Percentiles rank a stretch among this genome's conserved stretches.
phyloP scores from a whole-genome alignment of 108 stramenopile species.

The Cylindrotheca closterium region DNA sequence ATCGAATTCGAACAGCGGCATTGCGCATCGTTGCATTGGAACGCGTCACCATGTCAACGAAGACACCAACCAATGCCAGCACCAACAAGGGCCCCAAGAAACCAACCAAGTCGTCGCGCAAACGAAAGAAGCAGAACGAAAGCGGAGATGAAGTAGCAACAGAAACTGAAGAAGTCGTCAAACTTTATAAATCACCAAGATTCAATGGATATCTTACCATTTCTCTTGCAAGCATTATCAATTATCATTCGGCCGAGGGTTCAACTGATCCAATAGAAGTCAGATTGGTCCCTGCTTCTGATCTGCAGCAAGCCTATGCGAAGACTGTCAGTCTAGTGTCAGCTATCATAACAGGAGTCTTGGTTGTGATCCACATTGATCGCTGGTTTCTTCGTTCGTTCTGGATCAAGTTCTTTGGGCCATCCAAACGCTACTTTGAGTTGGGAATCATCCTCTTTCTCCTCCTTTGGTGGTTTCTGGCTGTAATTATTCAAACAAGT shows the following conservation, averaged over 20 bases:
- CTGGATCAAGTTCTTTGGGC: slow-evolving; percentile 30
- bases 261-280: slow-evolving; percentile 19
- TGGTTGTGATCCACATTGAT: slow-evolving; percentile 50
- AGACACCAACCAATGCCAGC: too few species aligned
- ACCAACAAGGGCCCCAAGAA: too few species aligned
- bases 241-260: slow-evolving; percentile 38
- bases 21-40: too few species aligned
- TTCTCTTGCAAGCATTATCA: slow-evolving; percentile 48
- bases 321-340: slow-evolving; percentile 41
- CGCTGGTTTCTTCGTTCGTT: slow-evolving; percentile 23
- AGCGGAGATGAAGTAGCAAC: background rate
- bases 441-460: slow-evolving; percentile 40
- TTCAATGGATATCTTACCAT: slow-evolving; percentile 74
- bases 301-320: slow-evolving; percentile 40
- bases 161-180: background rate
- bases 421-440: slow-evolving; percentile 43
- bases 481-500: slow-evolving; percentile 59
- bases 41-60: too few species aligned
- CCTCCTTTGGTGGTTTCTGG: slow-evolving; percentile 67
- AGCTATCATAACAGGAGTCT: slow-evolving; percentile 30
- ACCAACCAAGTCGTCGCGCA: background rate
- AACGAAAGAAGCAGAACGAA: background rate
- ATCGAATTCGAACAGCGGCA: too few species aligned
- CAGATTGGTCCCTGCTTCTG: slow-evolving; percentile 20
- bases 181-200: slow-evolving; percentile 53